Percentiles rank a stretch among this genome's conserved stretches.
phyloP scores from a whole-genome alignment of 1,284 basidiomycete species.

The Trametes pubescens region DNA sequence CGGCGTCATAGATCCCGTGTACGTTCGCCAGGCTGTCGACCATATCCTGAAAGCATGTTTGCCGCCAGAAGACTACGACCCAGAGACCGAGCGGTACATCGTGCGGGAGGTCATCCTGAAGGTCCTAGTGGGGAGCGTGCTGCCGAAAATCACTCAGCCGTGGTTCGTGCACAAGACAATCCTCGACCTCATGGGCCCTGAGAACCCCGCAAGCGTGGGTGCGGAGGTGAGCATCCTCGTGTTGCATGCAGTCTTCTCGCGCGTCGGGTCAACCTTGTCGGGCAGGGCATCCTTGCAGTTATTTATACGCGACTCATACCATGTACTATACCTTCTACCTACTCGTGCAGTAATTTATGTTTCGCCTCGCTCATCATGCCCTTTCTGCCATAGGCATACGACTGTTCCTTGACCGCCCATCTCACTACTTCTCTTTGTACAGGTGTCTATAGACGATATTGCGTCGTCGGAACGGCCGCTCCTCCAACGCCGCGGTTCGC shows the following conservation, averaged over 20 bases:
- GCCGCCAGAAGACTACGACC: conserved; percentile 71
- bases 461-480: conserved; percentile 23
- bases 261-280: conserved; percentile 10
- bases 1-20: conserved; percentile 72
- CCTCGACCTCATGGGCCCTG: conserved; percentile 64
- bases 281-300: conserved; percentile 24
- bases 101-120: conserved; percentile 81
- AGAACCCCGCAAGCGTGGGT: conserved; percentile 36
- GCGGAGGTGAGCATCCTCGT: conserved; percentile 43
- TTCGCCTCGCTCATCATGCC: background rate
- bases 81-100: conserved; percentile 77
- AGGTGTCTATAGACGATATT: conserved; percentile 1
- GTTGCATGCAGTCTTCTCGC: background rate
- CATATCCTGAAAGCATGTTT: conserved; percentile 72
- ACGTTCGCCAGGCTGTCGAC: conserved; percentile 80
- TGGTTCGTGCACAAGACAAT: conserved; percentile 81
- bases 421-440: background rate
- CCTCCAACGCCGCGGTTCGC: conserved; percentile 34
- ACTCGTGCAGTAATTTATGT: conserved; percentile 15
- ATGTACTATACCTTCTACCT: background rate
- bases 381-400: conserved; percentile 3
- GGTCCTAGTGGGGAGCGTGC: conserved; percentile 68
- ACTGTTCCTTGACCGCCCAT: background rate
- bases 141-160: conserved; percentile 77
- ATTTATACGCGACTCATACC: conserved; percentile 21